phyloP scores from a whole-genome alignment of 768 basidiomycete genomes.

The Zangia roseola region DNA sequence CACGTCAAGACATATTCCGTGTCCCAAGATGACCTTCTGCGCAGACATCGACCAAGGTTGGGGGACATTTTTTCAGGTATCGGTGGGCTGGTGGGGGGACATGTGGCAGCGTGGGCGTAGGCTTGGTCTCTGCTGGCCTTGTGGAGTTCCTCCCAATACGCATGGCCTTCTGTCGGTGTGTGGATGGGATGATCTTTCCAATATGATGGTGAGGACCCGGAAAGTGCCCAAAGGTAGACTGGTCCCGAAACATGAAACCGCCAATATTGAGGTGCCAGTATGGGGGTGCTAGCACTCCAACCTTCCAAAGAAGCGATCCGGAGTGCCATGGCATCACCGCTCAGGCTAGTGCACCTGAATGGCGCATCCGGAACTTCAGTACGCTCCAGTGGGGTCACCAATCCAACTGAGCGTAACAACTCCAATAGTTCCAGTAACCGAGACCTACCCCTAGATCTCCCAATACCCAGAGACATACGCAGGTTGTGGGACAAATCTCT shows the following conservation, averaged over 20 bases:
- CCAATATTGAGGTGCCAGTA: constrained; percentile 63
- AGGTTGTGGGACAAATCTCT: constrained; percentile 53
- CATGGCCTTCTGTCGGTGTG: constrained; percentile 38
- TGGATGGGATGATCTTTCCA: constrained; percentile 49
- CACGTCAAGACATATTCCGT: constrained; percentile 59
- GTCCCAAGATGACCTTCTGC: constrained; percentile 60
- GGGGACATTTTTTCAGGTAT: constrained; percentile 27
- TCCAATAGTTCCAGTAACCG: constrained; percentile 63
- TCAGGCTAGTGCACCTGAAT: constrained; percentile 45
- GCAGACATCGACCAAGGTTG: constrained; percentile 48
- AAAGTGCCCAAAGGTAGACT: constrained; percentile 57
- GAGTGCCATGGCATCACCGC: constrained; percentile 46
- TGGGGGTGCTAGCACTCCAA: constrained; percentile 44
- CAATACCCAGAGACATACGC: constrained; percentile 52
- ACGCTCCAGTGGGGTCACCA: constrained; percentile 57
- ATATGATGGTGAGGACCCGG: constrained; percentile 50
- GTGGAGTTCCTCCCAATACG: constrained; percentile 60
- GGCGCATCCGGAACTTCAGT: constrained; percentile 41
- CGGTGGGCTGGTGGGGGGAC: constrained; percentile 19
- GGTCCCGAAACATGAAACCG: constrained; percentile 54
- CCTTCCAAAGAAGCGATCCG: constrained; percentile 42
- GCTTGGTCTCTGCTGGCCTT: constrained; percentile 43
- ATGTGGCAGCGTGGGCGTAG: constrained; percentile 21
- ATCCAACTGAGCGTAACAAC: constrained; percentile 52
- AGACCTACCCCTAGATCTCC: constrained; percentile 55